Conservation (phyloP, 345 rosid species). For the Erodium maritimum region DNA sequence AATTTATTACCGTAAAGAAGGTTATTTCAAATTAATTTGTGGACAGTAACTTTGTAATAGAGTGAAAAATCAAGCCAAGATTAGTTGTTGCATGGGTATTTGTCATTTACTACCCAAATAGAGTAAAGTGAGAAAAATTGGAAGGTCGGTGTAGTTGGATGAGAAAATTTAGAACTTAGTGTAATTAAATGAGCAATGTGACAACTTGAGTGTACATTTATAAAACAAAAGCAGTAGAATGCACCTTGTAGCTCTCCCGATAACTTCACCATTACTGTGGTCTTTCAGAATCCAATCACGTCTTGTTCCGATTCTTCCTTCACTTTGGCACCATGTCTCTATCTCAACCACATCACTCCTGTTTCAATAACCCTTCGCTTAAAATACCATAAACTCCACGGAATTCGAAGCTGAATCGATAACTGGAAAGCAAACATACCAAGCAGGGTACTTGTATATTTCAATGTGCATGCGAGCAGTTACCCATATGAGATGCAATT, state of each 20-base stretch:
- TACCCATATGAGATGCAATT: constrained; percentile 99
- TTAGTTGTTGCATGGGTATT: too few relatives aligned
- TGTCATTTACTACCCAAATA: too few relatives aligned
- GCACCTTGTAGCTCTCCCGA: constrained; percentile 92
- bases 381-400: too few relatives aligned
- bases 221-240: constrained; percentile 2
- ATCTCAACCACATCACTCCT: constrained; percentile 97
- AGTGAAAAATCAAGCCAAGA: too few relatives aligned
- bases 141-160: too few relatives aligned
- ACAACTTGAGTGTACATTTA: too few relatives aligned
- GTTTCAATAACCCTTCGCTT: background rate
- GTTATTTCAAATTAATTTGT: too few relatives aligned
- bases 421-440: constrained; percentile 28
- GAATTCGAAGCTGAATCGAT: background rate
- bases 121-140: too few relatives aligned
- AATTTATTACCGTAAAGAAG: too few relatives aligned
- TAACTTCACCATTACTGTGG: constrained; percentile 53
- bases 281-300: constrained; percentile 87
- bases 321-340: constrained; percentile 93
- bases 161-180: too few relatives aligned
- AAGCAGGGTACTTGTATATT: constrained; percentile 82
- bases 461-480: constrained; percentile 97
- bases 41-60: too few relatives aligned
- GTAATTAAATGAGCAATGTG: too few relatives aligned
- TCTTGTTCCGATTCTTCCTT: constrained; percentile 91